phyloP scores from a whole-genome alignment of 768 basidiomycete genomes.

The Boletus fagicola region DNA sequence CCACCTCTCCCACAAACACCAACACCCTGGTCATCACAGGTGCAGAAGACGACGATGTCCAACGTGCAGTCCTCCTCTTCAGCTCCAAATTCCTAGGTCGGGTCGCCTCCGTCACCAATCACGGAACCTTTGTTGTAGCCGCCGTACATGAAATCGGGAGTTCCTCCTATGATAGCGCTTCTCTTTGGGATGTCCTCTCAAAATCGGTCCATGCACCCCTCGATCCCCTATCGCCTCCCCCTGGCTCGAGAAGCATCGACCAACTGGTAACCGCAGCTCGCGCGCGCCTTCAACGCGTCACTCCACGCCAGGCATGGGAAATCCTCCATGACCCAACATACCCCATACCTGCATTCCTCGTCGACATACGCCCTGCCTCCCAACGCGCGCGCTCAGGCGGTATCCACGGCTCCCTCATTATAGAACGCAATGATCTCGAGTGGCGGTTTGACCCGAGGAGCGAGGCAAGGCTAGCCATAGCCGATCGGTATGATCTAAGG shows the following conservation, averaged over 20 bases:
- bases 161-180: slow-evolving; percentile 58
- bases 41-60: slow-evolving; percentile 54
- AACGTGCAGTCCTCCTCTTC: slow-evolving; percentile 63
- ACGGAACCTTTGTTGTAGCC: slow-evolving; percentile 40
- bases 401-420: slow-evolving; percentile 65
- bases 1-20: slow-evolving; percentile 25
- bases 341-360: slow-evolving; percentile 65
- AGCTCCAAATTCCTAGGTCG: slow-evolving; percentile 70
- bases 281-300: slow-evolving; percentile 62
- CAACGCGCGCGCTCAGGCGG: slow-evolving; percentile 58
- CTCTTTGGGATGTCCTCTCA: slow-evolving; percentile 68
- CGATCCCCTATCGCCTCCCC: slow-evolving; percentile 61
- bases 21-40: slow-evolving; percentile 59
- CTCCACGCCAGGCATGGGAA: slow-evolving; percentile 55
- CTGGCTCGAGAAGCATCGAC: slow-evolving; percentile 59
- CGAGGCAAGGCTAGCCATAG: slow-evolving; percentile 57
- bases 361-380: slow-evolving; percentile 70
- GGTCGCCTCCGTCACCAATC: slow-evolving; percentile 39
- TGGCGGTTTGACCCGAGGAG: slow-evolving; percentile 77
- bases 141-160: slow-evolving; percentile 53
- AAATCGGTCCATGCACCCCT: slow-evolving; percentile 59
- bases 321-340: slow-evolving; percentile 54
- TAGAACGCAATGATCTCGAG: slow-evolving; percentile 76
- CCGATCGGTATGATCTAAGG: slow-evolving; percentile 70
- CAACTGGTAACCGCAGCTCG: slow-evolving; percentile 58